These are phyloP conservation scores for Trichophyton mentagrophytes DNA, from an alignment of 2,329 filamentous ascomycete species.

Conservation along the genomic window DNA sequence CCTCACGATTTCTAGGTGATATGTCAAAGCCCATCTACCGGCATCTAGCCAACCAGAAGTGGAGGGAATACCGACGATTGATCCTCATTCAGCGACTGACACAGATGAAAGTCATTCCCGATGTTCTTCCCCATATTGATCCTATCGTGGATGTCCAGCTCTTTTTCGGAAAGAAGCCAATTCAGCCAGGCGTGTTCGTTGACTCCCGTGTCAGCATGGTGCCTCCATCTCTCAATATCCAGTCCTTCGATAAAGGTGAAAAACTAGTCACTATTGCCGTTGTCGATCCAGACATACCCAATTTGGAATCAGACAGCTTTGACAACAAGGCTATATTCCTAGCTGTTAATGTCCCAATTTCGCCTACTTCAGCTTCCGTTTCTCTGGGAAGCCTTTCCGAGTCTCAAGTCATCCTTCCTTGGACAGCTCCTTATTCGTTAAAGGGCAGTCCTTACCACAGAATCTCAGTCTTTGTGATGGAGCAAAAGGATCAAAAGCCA, in stretches of 20 bases:
- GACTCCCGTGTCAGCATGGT: constrained; percentile 60
- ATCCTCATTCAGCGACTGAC: constrained; percentile 73
- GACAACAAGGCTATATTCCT: constrained; percentile 76
- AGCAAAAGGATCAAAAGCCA: constrained; percentile 54
- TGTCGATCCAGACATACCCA: constrained; percentile 81
- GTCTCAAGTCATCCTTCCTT: constrained; percentile 59
- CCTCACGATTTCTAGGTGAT: constrained; percentile 48
- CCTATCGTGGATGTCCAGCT: constrained; percentile 69
- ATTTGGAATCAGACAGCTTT: constrained; percentile 62
- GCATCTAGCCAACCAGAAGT: constrained; percentile 73
- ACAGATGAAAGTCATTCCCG: constrained; percentile 78
- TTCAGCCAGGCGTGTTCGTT: constrained; percentile 67
- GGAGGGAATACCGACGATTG: constrained; percentile 68
- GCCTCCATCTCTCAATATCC: constrained; percentile 63
- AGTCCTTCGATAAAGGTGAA: constrained; percentile 70
- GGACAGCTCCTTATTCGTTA: constrained; percentile 75
- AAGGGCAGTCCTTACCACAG: constrained; percentile 89
- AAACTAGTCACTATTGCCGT: constrained; percentile 75
- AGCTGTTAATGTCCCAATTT: constrained; percentile 58
- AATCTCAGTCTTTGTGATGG: constrained; percentile 66
- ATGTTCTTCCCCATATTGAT: constrained; percentile 69
- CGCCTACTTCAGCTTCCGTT: constrained; percentile 47
- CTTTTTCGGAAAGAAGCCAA: constrained; percentile 57
- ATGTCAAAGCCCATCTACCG: constrained; percentile 96
- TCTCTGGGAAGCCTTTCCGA: constrained; percentile 52